phyloP scores from a whole-genome alignment of 495 filamentous ascomycete species.

The Lindgomyces ingoldianus region DNA sequence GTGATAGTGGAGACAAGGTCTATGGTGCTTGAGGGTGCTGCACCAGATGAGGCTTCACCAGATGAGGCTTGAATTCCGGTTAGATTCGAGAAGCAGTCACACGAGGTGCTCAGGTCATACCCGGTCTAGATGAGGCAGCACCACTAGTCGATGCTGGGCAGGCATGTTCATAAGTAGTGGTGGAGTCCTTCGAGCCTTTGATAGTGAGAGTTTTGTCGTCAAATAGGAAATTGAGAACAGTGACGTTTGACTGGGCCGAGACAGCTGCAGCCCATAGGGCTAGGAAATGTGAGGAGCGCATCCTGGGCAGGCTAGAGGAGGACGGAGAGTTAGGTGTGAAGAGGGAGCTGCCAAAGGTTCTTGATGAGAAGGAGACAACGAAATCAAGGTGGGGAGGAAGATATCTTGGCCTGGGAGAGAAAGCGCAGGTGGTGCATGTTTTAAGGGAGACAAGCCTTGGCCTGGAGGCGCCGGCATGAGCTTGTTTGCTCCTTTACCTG shows the following conservation, averaged over 20 bases:
- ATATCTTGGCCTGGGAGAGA: neutral
- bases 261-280: neutral
- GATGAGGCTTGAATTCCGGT: neutral
- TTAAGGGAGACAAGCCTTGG: neutral
- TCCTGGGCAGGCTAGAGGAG: neutral
- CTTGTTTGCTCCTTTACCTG: neutral
- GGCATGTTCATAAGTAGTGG: constrained; percentile 11
- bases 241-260: constrained; percentile 9
- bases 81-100: neutral
- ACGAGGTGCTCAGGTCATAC: neutral
- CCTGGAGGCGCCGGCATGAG: neutral
- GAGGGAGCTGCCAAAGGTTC: neutral
- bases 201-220: constrained; percentile 3
- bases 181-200: constrained; percentile 3
- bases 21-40: neutral
- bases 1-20: neutral
- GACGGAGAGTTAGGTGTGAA: neutral
- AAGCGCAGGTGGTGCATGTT: neutral
- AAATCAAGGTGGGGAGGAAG: neutral
- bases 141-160: constrained; percentile 2
- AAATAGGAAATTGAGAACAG: neutral
- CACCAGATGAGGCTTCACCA: neutral
- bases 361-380: neutral
- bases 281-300: neutral
- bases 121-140: neutral